Evolutionary conservation across 129 eudicot species (phyloP).

Genomic region (Helianthus tuberosus): DNA sequence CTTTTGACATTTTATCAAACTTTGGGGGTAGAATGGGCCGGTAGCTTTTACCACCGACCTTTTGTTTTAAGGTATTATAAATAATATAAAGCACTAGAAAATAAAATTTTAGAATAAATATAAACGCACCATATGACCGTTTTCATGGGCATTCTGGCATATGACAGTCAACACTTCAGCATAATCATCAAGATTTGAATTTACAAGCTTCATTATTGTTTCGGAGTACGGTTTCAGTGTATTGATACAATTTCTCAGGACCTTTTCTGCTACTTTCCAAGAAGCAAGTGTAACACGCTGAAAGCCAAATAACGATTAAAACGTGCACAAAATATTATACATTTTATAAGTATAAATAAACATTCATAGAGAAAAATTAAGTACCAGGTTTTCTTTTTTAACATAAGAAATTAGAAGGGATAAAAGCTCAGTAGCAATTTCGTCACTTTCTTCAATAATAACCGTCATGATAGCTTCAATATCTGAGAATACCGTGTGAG

Average conservation of each 20-base stretch:
- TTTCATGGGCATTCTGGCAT: constrained; percentile 42
- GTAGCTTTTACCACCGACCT: too few relatives aligned
- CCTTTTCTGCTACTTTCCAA: constrained; percentile 55
- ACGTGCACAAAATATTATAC: not conserved
- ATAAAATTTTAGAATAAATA: not conserved
- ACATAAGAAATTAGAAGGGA: constrained; percentile 56
- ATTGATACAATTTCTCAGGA: constrained; percentile 43
- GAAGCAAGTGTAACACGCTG: constrained; percentile 49
- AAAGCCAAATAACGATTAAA: constrained; percentile 23
- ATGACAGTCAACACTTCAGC: constrained; percentile 55
- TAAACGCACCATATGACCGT: constrained; percentile 41
- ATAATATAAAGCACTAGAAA: constrained; percentile 2
- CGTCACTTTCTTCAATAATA: constrained; percentile 73
- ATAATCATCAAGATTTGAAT: constrained; percentile 46
- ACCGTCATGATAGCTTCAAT: constrained; percentile 73
- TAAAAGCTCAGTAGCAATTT: constrained; percentile 56
- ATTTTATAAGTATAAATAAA: not conserved
- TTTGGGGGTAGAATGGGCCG: too few relatives aligned
- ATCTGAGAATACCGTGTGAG: constrained; percentile 45
- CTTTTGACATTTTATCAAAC: too few relatives aligned
- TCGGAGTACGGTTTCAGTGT: constrained; percentile 42
- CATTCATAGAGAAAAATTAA: not conserved
- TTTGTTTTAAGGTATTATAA: too few relatives aligned
- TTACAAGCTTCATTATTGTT: constrained; percentile 30
- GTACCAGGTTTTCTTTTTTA: constrained; percentile 56